Base-by-base conservation (phyloP, 805 yeast species). In the Candida gorgasii region DNA sequence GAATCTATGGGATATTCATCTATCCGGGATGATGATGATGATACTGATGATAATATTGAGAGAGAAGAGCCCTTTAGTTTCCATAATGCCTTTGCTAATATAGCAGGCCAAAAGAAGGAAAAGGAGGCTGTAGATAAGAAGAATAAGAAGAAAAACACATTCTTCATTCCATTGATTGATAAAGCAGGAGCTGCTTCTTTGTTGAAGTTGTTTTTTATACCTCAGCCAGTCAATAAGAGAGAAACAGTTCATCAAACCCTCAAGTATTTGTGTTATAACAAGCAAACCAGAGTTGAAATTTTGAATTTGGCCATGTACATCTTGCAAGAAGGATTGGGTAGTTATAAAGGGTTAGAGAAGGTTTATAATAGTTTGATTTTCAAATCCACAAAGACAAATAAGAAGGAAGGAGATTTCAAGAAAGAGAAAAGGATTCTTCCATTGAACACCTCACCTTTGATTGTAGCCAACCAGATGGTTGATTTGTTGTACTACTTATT, bases 201-300 rank as follows among this genome's bases (percentile, higher is more conserved):
- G 27, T 58, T 87, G 42, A 75, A 89, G 46, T 69, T 87, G 36
- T 66, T 88, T 2, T 90, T 86, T 63, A 71, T 85, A 16, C 90
- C 95, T 1, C 86, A 83, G 50, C 74, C 81, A 1, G 75, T 78
- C 52, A 70, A 66, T 49, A 80, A 78, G 45, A 70, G 90, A 40
- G 89, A 81, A 43, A 64, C 73, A 1, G 70, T 86, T 36, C 82
- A 83, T 59, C 81, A 80, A 39, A 67, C 92, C 4, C 68, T 89
- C 42, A 78, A 78, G 16, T 79, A 76, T 47, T 56, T 89, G 36
- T 86, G 95, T 53, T 75, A 78, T 47, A 88, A 82, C 61, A 86
- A 86, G 59, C 95, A 85, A 49, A 85, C 86, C 5, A 67, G 97
- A 41, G 65, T 78, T 8, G 97, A 90, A 49, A 75, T 88, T 12